Conservation (phyloP, 1,284 basidiomycete genomes). For the Apiotrichum veenhuisii region DNA sequence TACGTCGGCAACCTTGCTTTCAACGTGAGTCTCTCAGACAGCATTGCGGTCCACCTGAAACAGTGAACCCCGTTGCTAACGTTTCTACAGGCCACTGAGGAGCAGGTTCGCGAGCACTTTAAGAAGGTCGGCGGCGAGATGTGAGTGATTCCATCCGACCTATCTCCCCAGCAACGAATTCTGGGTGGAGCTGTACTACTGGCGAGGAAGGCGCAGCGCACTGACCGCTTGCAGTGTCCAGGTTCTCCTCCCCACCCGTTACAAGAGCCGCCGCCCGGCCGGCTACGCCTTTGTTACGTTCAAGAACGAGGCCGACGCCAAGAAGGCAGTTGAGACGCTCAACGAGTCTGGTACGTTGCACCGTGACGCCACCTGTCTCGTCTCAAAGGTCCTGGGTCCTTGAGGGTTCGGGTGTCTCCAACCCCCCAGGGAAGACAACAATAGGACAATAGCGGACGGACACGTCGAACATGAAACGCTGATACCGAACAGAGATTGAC, state of each 20-base stretch:
- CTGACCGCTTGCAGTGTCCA: slow-evolving; percentile 26
- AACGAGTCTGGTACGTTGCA: slow-evolving; percentile 55
- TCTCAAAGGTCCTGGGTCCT: background rate
- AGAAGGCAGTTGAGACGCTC: slow-evolving; percentile 79
- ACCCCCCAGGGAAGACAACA: background rate
- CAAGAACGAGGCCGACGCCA: slow-evolving; percentile 70
- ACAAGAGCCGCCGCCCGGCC: slow-evolving; percentile 49
- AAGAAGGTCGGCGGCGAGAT: slow-evolving; percentile 37
- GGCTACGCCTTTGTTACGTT: slow-evolving; percentile 90
- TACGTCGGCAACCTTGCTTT: slow-evolving; percentile 49
- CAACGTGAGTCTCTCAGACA: slow-evolving; percentile 20
- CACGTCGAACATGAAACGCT: background rate
- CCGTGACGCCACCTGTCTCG: background rate
- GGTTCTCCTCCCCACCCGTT: slow-evolving; percentile 38
- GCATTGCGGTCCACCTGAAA: background rate
- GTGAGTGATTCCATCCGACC: slow-evolving; percentile 35
- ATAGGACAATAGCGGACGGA: no score
- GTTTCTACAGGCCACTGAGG: slow-evolving; percentile 38
- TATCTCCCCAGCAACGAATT: background rate
- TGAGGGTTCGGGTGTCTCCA: background rate
- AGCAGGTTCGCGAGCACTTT: slow-evolving; percentile 40
- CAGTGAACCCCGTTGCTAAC: background rate
- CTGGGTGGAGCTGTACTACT: no score
- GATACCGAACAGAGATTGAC: slow-evolving; percentile 59
- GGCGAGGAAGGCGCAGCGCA: background rate